Percentiles rank a stretch among this genome's conserved stretches.
phyloP scores from a whole-genome alignment of 2,329 filamentous ascomycete species.

The Diplodia scrobiculata region DNA sequence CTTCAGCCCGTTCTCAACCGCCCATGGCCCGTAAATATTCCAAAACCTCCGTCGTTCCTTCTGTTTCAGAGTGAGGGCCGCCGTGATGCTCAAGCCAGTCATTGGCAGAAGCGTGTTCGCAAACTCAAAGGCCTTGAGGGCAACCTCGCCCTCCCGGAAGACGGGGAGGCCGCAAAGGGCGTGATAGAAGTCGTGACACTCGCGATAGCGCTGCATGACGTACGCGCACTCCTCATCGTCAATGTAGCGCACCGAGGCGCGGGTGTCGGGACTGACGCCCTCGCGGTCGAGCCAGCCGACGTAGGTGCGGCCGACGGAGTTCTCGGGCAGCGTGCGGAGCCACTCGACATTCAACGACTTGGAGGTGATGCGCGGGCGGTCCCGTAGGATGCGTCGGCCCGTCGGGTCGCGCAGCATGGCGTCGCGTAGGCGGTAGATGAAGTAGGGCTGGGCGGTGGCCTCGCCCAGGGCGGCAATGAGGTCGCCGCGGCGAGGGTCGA shows the following conservation, averaged over 20 bases:
- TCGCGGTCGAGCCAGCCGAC: conserved; percentile 91
- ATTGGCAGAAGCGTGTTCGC: conserved; percentile 92
- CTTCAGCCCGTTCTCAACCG: conserved; percentile 75
- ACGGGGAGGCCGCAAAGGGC: conserved; percentile 87
- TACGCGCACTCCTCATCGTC: conserved; percentile 96
- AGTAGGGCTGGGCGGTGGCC: conserved; percentile 90
- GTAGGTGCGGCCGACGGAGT: conserved; percentile 79
- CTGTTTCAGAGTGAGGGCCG: conserved; percentile 65
- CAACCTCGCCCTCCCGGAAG: conserved; percentile 92
- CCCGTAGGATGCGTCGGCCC: conserved; percentile 86
- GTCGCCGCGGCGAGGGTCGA: conserved; percentile 83
- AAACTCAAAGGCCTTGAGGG: conserved; percentile 98
- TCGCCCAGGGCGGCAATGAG: conserved; percentile 94
- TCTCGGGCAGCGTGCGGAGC: conserved; percentile 70
- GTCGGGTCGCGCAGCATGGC: conserved; percentile 85
- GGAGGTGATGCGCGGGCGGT: conserved; percentile 85
- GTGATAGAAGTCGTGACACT: conserved; percentile 98
- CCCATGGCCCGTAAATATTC: conserved; percentile 83
- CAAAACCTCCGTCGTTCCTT: conserved; percentile 69
- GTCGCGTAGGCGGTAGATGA: conserved; percentile 86
- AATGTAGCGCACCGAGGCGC: conserved; percentile 80
- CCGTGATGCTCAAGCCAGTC: conserved; percentile 84
- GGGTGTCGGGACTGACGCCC: conserved; percentile 88
- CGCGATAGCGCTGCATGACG: conserved; percentile 96
- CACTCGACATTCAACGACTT: conserved; percentile 65